Evolutionary conservation across 1,139 yeast genomes (phyloP).

Genomic region (Hansenula lynferdii): DNA sequence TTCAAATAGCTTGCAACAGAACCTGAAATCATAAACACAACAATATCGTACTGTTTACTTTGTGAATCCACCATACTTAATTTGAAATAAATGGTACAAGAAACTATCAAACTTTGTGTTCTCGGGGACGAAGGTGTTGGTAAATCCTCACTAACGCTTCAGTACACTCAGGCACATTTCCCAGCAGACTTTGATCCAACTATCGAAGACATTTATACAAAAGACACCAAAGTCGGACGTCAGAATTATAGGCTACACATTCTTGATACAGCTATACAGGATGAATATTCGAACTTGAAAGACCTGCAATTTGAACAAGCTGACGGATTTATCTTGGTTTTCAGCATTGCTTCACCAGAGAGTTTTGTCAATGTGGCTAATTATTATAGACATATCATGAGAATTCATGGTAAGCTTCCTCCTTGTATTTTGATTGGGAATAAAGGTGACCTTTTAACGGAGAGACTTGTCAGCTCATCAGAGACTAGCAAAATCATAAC

Average conservation of each 20-base stretch:
- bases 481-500: slow-evolving; percentile 60
- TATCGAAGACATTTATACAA: slow-evolving; percentile 75
- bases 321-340: slow-evolving; percentile 75
- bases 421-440: slow-evolving; percentile 78
- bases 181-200: slow-evolving; percentile 81
- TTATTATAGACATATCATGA: slow-evolving; percentile 14
- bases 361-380: slow-evolving; percentile 10
- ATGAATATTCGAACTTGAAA: slow-evolving; percentile 74
- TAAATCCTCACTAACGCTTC: slow-evolving; percentile 75
- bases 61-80: too few species aligned
- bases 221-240: slow-evolving; percentile 54
- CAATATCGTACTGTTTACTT: too few species aligned
- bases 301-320: slow-evolving; percentile 77
- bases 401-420: slow-evolving; percentile 38
- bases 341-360: slow-evolving; percentile 9
- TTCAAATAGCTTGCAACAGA: too few species aligned
- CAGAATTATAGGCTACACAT: slow-evolving; percentile 69
- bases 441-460: slow-evolving; percentile 52
- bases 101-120: slow-evolving; percentile 29
- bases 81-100: not conserved
- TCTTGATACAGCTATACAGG: slow-evolving; percentile 83
- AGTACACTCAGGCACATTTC: slow-evolving; percentile 74
- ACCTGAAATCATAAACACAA: too few species aligned
- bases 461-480: slow-evolving; percentile 49
- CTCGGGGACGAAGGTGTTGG: slow-evolving; percentile 84